These are phyloP conservation scores for Ulvella scutata DNA, from an alignment of 139 green algal genomes.

Conservation along the genomic window DNA sequence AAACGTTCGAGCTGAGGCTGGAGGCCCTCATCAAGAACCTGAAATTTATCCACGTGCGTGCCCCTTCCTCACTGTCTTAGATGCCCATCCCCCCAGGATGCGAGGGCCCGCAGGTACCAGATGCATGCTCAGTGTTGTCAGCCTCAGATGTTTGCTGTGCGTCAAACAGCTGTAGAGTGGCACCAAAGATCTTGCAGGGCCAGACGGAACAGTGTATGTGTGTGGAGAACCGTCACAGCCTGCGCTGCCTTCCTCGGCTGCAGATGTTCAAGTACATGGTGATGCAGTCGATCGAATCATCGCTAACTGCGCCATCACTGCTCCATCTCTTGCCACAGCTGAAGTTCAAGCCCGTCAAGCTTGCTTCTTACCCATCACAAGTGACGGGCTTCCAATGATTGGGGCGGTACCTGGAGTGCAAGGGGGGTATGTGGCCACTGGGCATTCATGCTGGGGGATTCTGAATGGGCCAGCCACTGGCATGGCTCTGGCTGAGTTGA, in stretches of 20 bases:
- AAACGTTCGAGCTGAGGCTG: background rate
- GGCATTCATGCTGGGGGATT: constrained; percentile 64
- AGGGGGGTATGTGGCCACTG: constrained; percentile 49
- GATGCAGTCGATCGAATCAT: constrained; percentile 9
- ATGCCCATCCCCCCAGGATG: too few species aligned
- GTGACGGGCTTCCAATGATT: constrained; percentile 44
- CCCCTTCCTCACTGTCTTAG: too few species aligned
- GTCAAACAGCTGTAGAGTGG: constrained; percentile 19
- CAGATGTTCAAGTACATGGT: constrained; percentile 23
- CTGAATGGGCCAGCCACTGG: constrained; percentile 64
- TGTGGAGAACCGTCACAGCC: constrained; percentile 39
- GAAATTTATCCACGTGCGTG: background rate
- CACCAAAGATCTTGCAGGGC: constrained; percentile 68
- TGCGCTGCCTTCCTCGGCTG: constrained; percentile 22
- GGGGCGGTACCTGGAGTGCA: constrained; percentile 33
- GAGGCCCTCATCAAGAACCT: background rate
- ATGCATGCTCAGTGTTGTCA: too few species aligned
- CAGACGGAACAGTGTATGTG: constrained; percentile 59
- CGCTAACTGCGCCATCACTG: background rate
- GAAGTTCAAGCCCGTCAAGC: constrained; percentile 33
- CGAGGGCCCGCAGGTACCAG: too few species aligned
- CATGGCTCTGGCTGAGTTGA: constrained; percentile 45
- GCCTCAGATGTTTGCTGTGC: too few species aligned
- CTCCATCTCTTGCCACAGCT: background rate
- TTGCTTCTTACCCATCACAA: constrained; percentile 49